phyloP scores from a whole-genome alignment of 352 stramenopile genomes.

The Globisporangium nodosum region DNA sequence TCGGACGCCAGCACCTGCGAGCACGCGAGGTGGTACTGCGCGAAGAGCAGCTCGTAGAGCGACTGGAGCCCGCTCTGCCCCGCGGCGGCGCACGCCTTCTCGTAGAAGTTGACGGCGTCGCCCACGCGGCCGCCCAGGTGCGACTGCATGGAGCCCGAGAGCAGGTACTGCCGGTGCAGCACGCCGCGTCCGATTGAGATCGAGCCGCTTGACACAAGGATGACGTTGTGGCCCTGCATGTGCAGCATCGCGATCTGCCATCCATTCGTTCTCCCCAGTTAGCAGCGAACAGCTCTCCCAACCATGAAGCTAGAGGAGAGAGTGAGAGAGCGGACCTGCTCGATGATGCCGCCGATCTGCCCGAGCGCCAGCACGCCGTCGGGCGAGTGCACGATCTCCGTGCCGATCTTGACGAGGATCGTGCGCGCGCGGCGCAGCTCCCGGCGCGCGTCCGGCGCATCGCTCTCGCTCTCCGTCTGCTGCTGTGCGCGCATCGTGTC shows the following conservation, averaged over 20 bases:
- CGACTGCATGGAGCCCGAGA: constrained; percentile 81
- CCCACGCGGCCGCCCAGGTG: constrained; percentile 63
- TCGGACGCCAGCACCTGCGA: constrained; percentile 79
- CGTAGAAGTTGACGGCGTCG: constrained; percentile 53
- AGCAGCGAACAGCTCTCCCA: too few relatives aligned
- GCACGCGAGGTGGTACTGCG: constrained; percentile 79
- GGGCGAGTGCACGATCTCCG: constrained; percentile 77
- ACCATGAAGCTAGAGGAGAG: background rate
- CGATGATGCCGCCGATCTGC: constrained; percentile 82
- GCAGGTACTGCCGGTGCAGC: constrained; percentile 73
- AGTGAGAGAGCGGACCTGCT: constrained; percentile 26
- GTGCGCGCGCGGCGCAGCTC: constrained; percentile 57
- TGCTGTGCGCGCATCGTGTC: background rate
- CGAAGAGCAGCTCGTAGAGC: constrained; percentile 84
- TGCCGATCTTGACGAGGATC: constrained; percentile 84
- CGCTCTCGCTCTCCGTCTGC: constrained; percentile 3
- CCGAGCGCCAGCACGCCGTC: constrained; percentile 75
- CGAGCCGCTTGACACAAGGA: constrained; percentile 79
- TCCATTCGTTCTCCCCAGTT: too few relatives aligned
- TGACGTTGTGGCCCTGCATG: constrained; percentile 79
- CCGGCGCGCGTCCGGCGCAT: constrained; percentile 15
- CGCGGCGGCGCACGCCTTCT: constrained; percentile 63
- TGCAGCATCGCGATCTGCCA: constrained; percentile 65
- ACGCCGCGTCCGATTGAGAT: constrained; percentile 78
- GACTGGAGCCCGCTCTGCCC: constrained; percentile 79